Conservation (phyloP, 2,329 filamentous ascomycete species). For the Aspergillus sp. region DNA sequence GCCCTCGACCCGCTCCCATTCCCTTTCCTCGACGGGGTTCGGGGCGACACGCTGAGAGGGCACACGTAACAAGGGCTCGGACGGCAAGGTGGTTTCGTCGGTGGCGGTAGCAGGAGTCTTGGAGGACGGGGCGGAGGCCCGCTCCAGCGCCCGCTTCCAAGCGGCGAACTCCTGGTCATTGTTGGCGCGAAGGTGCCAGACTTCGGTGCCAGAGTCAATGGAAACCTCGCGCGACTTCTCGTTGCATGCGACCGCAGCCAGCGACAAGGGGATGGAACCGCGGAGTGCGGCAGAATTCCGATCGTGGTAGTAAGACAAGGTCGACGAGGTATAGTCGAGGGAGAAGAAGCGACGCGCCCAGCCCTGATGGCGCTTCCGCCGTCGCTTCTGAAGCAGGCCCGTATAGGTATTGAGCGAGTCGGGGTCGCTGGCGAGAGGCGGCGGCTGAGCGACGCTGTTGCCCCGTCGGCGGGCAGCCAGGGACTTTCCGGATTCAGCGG, state of each 20-base stretch:
- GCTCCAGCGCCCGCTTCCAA: slow-evolving; percentile 85
- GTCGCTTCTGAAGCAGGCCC: slow-evolving; percentile 82
- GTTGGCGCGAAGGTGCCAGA: slow-evolving; percentile 88
- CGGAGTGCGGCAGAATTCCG: slow-evolving; percentile 88
- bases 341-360: slow-evolving; percentile 95
- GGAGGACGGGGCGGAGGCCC: slow-evolving; percentile 80
- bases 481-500: slow-evolving; percentile 53
- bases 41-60: slow-evolving; percentile 30
- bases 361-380: slow-evolving; percentile 90
- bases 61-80: slow-evolving; percentile 33
- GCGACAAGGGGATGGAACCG: slow-evolving; percentile 85
- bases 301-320: slow-evolving; percentile 94
- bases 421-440: slow-evolving; percentile 28
- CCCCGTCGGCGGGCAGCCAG: slow-evolving; percentile 34
- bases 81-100: slow-evolving; percentile 31
- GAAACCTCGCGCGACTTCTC: slow-evolving; percentile 87
- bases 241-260: slow-evolving; percentile 88
- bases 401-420: slow-evolving; percentile 66
- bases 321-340: slow-evolving; percentile 89
- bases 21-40: slow-evolving; percentile 66
- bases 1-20: slow-evolving; percentile 85
- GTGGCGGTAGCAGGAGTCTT: slow-evolving; percentile 40
- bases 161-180: slow-evolving; percentile 82
- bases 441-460: slow-evolving; percentile 29
- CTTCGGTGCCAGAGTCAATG: slow-evolving; percentile 93